A percentile compares a stretch with the other conserved stretches of the same genome.
phyloP scores from a whole-genome alignment of 2,329 filamentous ascomycete genomes.

The Fusarium sp. region DNA sequence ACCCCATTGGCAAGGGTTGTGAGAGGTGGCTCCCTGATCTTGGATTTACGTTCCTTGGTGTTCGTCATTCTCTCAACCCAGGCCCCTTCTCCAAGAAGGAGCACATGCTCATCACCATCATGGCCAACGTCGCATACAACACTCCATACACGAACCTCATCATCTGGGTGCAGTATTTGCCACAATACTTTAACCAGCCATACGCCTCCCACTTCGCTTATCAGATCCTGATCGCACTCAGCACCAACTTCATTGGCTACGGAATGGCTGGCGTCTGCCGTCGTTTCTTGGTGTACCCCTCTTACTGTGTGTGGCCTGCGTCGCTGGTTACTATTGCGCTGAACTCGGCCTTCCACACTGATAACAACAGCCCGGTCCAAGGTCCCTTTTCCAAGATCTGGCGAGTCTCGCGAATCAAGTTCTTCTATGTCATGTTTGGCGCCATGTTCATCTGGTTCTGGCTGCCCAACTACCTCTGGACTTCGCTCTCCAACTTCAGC shows the following conservation, averaged over 20 bases:
- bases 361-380: constrained; percentile 46
- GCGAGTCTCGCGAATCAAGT: constrained; percentile 57
- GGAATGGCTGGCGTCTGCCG: constrained; percentile 63
- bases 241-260: constrained; percentile 67
- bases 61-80: constrained; percentile 65
- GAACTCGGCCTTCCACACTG: constrained; percentile 60
- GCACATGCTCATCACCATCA: constrained; percentile 70
- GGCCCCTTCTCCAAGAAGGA: constrained; percentile 70
- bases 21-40: constrained; percentile 63
- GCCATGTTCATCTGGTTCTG: constrained; percentile 66
- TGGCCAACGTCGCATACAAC: constrained; percentile 68
- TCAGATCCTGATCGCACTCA: constrained; percentile 62
- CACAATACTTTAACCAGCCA: constrained; percentile 62
- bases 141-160: constrained; percentile 63
- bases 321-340: constrained; percentile 63
- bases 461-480: constrained; percentile 65
- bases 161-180: constrained; percentile 61
- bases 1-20: constrained; percentile 64
- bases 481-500: constrained; percentile 59
- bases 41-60: constrained; percentile 59
- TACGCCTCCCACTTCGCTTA: constrained; percentile 62
- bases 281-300: constrained; percentile 64
- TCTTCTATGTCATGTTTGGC: constrained; percentile 58
- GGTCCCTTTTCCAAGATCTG: constrained; percentile 50
- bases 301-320: constrained; percentile 66